Evolutionary conservation across 768 basidiomycete species (phyloP), one percentile per base, ranked within the genome.

Genomic region (Lentinula aciculospora): DNA sequence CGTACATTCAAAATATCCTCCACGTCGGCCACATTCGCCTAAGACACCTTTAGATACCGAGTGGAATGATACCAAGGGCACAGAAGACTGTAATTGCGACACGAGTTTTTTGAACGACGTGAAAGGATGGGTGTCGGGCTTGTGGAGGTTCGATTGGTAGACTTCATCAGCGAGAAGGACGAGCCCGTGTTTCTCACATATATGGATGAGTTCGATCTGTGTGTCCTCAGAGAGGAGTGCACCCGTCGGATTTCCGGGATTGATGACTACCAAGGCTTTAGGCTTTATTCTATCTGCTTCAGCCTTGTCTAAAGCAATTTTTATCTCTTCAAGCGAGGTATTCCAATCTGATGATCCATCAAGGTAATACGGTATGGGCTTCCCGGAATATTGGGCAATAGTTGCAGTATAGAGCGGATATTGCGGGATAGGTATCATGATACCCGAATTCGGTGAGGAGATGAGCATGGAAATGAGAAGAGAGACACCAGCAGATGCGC

Each of bases 191-290:
- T 89, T 78, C 68, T 94, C 90, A 72, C 94, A 96, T 9, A 98
- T 72, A 27, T 83, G 72, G n/a, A 97, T 84, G 58, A 99, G 81
- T 49, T 81, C 74, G 57, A 79, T 74, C 78, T 94, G 90, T 21
- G 89, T 90, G 28, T 71, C 62, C 58, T 82, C 77, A 61, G 85
- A 81, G 10, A 99, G 81, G 51, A 96, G 79, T 3, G 88, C 83
- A 40, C 96, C 97, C 0, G 97, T 98, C 21, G 97, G 96, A 74
- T 98, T 99, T 23, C 96, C 96, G 0, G 96, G 96, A 76, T 99
- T 99, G 79, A 99, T 98, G 66, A 99, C 83, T 61, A 98, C 96
- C 58, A 99, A 82, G 4, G 89, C 94, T 65, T 89, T 93, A 50
- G 92, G 79, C 4, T 73, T 71, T 28, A 81, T 75, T 62, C 86